Base-by-base conservation (phyloP, 1,284 basidiomycete species). In the Sutorius eximius region DNA sequence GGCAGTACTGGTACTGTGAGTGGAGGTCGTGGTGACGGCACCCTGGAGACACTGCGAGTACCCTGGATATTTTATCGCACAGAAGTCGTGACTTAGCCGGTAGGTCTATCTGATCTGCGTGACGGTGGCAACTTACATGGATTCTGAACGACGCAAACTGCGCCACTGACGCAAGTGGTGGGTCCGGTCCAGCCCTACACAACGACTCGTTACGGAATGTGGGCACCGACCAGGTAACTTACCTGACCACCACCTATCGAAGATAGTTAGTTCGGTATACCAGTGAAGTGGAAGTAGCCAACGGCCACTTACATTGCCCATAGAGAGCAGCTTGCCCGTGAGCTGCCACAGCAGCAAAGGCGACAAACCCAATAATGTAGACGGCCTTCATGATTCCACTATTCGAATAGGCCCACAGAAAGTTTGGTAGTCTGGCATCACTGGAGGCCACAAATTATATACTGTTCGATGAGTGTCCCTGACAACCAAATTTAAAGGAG, bases 1-100 rank as follows among this genome's bases (percentile, higher is more conserved):
- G 1, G 38, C n/a, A 16, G 48, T 9, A 15, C 44, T n/a, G 6
- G 57, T 1, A 7, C 44, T 51, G 3, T 43, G 1, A 3, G 34
- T n/a, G 5, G 32, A 24, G 1, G 38, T 42, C 11, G 43, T 55
- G 29, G 33, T 5, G 27, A 16, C 15, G 30, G 27, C 8, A 29
- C 5, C 30, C 5, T 40, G 45, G 33, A 59, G 45, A 37, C 57
- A 59, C 15, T 59, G 58, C 12, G 45, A 59, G 37, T 59, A 59
- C 16, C 50, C 57, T 59, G 22, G 12, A 29, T 12, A 43, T 44
- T 13, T 5, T 29, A 20, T 12, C n/a, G 9, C 27, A 32, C 3
- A 3, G 22, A 34, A 45, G 2, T 12, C 7, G 32, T 6, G 9
- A 16, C 9, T 51, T 16, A 51, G 9, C n/a, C 4, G n/a, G 22